Conservation (phyloP, 306 rosid species). For the Crotalaria pallida region DNA sequence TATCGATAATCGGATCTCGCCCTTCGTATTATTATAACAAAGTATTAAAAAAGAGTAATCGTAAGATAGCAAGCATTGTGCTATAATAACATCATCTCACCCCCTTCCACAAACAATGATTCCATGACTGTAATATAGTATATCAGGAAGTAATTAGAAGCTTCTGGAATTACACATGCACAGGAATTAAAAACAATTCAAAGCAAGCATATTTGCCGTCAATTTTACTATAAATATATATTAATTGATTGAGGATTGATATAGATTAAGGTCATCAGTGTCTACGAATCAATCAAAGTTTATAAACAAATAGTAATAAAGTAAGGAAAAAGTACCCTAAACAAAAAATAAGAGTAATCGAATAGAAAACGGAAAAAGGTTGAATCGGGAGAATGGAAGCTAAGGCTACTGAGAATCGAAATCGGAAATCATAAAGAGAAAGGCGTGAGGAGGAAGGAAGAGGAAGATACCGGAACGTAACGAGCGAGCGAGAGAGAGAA, state of each 20-base stretch:
- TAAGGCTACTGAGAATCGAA: background rate
- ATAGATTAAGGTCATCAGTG: too few relatives aligned
- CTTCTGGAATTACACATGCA: background rate
- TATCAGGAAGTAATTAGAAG: background rate
- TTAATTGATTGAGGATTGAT: too few relatives aligned
- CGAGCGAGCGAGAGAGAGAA: constrained; percentile 18
- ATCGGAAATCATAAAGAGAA: background rate
- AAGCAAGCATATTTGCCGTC: too few relatives aligned
- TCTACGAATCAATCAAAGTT: background rate
- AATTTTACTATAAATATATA: too few relatives aligned
- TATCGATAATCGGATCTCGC: background rate
- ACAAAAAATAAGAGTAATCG: background rate
- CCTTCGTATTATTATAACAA: background rate
- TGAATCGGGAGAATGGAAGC: background rate
- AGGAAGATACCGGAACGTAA: constrained; percentile 1
- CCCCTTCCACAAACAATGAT: background rate
- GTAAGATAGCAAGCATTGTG: background rate
- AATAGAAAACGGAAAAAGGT: background rate
- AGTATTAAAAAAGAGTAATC: too few relatives aligned
- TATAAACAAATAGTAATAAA: too few relatives aligned
- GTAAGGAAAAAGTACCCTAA: constrained; percentile 22
- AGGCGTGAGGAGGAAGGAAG: background rate
- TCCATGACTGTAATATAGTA: background rate
- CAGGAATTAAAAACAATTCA: background rate
- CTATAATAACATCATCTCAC: background rate